A percentile compares a stretch with the other conserved stretches of the same genome.
These are phyloP conservation scores for Neonectria neomacrospora DNA, from an alignment of 2,329 filamentous ascomycete genomes.

Conservation along the genomic window DNA sequence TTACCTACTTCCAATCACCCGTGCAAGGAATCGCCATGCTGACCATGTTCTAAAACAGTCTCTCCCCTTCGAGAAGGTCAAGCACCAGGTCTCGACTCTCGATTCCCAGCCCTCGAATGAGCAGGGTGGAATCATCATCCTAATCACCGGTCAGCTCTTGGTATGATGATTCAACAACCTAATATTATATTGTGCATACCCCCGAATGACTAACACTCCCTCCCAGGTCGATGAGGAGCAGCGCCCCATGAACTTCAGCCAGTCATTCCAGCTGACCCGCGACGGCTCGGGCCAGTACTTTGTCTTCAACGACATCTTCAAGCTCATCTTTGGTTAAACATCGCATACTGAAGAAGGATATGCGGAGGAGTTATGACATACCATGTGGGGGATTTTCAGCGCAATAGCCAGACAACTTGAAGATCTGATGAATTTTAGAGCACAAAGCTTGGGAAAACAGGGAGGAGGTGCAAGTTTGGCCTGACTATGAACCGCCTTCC, in stretches of 20 bases:
- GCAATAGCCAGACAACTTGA: slow-evolving; percentile 28
- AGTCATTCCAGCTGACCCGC: slow-evolving; percentile 85
- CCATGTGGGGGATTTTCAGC: slow-evolving; percentile 28
- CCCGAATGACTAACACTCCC: slow-evolving; percentile 12
- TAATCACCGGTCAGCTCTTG: slow-evolving; percentile 87
- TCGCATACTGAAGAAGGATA: background rate
- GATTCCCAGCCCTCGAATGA: slow-evolving; percentile 82
- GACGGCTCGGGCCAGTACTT: slow-evolving; percentile 78
- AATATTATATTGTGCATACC: slow-evolving; percentile 21
- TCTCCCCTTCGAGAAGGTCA: slow-evolving; percentile 84
- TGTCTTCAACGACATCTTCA: slow-evolving; percentile 96
- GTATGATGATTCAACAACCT: slow-evolving; percentile 61
- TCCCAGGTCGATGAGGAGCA: slow-evolving; percentile 85
- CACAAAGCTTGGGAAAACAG: slow-evolving; percentile 20
- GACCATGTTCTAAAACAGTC: slow-evolving; percentile 57
- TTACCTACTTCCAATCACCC: background rate
- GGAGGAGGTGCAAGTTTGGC: slow-evolving; percentile 21
- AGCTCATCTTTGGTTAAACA: slow-evolving; percentile 76
- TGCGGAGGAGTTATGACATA: slow-evolving; percentile 17
- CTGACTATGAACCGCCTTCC: slow-evolving; percentile 20
- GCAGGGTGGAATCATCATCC: slow-evolving; percentile 79
- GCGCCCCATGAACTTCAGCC: slow-evolving; percentile 89
- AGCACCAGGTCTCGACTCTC: slow-evolving; percentile 79
- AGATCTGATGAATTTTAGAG: slow-evolving; percentile 41
- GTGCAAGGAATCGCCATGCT: slow-evolving; percentile 6